These are phyloP conservation scores for Balakata baccata DNA, from an alignment of 345 rosid species.

Conservation along the genomic window DNA sequence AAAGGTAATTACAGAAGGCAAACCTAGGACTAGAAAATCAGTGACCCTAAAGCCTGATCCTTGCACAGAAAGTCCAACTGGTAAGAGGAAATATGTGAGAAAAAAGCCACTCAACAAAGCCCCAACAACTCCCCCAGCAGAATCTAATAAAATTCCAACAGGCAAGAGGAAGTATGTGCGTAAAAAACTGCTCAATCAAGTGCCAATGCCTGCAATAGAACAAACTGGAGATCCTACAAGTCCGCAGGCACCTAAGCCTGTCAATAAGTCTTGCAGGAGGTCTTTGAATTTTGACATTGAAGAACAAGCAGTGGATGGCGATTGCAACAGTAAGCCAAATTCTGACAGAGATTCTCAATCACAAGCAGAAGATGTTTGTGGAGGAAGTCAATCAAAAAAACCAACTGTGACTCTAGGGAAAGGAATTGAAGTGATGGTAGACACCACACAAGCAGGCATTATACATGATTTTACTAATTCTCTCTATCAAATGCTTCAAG, in stretches of 20 bases:
- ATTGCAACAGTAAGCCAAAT: neutral
- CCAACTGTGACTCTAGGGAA: constrained; percentile 20
- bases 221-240: constrained; percentile 27
- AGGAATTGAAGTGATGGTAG: constrained; percentile 37
- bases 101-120: constrained; percentile 2
- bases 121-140: constrained; percentile 1
- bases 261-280: constrained; percentile 23
- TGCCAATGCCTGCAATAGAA: constrained; percentile 17
- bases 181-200: constrained; percentile 18
- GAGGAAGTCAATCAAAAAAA: constrained; percentile 24
- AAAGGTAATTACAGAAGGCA: constrained; percentile 22
- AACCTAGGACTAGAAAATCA: constrained; percentile 17
- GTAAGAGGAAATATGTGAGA: constrained; percentile 18
- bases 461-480: constrained; percentile 22
- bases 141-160: neutral
- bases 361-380: constrained; percentile 17
- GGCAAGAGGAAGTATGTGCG: constrained; percentile 17
- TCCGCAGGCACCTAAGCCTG: constrained; percentile 20
- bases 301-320: neutral
- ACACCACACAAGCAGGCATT: constrained; percentile 29
- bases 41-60: constrained; percentile 6
- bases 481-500: constrained; percentile 26
- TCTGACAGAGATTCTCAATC: constrained; percentile 22
- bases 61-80: constrained; percentile 2
- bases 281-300: constrained; percentile 23